phyloP scores from a whole-genome alignment of 768 basidiomycete species.

The Suillus subalutaceus region DNA sequence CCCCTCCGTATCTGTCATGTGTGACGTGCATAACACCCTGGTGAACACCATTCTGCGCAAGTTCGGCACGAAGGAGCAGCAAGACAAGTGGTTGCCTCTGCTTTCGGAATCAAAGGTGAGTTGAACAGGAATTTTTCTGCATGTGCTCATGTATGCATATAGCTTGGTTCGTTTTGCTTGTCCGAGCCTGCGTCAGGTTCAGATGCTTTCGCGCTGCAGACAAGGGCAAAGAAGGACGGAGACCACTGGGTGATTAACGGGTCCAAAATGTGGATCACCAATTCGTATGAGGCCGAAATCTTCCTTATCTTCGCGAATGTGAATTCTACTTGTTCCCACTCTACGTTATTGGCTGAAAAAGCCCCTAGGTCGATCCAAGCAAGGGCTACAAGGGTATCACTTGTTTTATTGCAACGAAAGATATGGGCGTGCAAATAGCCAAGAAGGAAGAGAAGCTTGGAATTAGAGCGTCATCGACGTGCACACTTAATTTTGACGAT shows the following conservation, averaged over 20 bases:
- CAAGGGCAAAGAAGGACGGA: constrained; percentile 87
- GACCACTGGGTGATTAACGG: constrained; percentile 88
- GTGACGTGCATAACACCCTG: constrained; percentile 98
- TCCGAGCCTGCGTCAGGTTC: constrained; percentile 94
- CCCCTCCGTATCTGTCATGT: constrained; percentile 93
- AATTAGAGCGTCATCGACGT: constrained; percentile 95
- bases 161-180: constrained; percentile 96
- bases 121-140: not conserved
- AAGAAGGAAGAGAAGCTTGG: constrained; percentile 99
- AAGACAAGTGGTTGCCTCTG: constrained; percentile 86
- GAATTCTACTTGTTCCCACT: constrained; percentile 4
- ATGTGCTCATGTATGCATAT: constrained; percentile 9
- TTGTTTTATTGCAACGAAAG: constrained; percentile 94
- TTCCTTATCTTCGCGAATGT: constrained; percentile 97
- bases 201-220: constrained; percentile 96
- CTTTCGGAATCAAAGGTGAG: constrained; percentile 76
- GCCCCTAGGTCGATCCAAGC: constrained; percentile 69
- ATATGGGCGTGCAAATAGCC: constrained; percentile 95
- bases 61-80: constrained; percentile 82
- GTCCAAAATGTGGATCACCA: constrained; percentile 99
- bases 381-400: constrained; percentile 99
- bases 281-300: constrained; percentile 88
- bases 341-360: not conserved
- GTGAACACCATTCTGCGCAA: constrained; percentile 93
- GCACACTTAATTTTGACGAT: constrained; percentile 93